A percentile compares a stretch with the other conserved stretches of the same genome.
Evolutionary conservation across 2,329 filamentous ascomycete species (phyloP).

Genomic region (Endothia cerciana): DNA sequence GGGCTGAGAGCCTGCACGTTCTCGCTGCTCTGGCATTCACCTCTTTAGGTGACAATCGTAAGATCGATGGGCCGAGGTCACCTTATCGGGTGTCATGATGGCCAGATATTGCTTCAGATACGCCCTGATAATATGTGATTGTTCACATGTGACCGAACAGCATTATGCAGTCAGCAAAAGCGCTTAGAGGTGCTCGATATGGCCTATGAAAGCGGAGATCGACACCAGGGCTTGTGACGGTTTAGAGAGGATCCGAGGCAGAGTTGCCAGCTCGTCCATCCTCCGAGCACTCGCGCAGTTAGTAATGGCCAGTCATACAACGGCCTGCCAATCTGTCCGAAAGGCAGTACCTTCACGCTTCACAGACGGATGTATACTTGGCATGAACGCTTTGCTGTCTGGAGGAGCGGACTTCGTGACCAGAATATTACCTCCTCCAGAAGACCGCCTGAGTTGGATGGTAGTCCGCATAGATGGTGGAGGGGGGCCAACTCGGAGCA

Average conservation of each 20-base stretch:
- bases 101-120: not conserved
- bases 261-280: not conserved
- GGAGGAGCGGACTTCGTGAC: not conserved
- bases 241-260: not conserved
- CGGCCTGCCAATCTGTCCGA: not conserved
- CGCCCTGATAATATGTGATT: not conserved
- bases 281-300: not conserved
- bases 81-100: not conserved
- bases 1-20: no score
- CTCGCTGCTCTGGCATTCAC: no score
- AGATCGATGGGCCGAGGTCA: conserved; percentile 1
- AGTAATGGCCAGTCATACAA: not conserved
- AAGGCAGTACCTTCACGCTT: not conserved
- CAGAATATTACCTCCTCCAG: not conserved
- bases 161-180: not conserved
- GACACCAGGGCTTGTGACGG: not conserved
- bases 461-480: not conserved
- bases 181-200: not conserved
- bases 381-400: not conserved
- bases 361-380: not conserved
- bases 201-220: not conserved
- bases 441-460: not conserved
- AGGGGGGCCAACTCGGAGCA: not conserved
- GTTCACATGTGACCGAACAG: not conserved
- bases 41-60: not conserved